These are phyloP conservation scores for Venturia nashicola DNA, from an alignment of 2,329 filamentous ascomycete species.

Conservation along the genomic window DNA sequence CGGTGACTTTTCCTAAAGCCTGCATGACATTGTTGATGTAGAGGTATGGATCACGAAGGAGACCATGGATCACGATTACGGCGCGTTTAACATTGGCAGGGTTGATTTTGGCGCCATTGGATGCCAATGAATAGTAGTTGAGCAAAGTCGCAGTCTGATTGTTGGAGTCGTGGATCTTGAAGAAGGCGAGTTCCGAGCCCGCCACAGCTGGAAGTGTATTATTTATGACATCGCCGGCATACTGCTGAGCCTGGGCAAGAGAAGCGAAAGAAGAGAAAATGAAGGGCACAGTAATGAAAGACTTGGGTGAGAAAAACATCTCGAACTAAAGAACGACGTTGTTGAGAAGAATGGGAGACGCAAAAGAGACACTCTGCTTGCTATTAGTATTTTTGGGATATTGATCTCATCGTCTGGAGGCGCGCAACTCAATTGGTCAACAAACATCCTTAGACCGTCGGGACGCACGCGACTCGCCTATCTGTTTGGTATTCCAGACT, in stretches of 20 bases:
- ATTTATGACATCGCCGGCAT: slow-evolving; percentile 5
- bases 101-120: not conserved
- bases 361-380: not conserved
- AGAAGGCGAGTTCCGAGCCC: slow-evolving; percentile 10
- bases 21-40: slow-evolving; percentile 11
- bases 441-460: not conserved
- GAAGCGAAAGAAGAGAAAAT: not conserved
- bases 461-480: not conserved
- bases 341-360: not conserved
- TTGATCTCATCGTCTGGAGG: not conserved
- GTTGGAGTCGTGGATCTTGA: slow-evolving; percentile 9
- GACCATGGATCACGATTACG: slow-evolving; percentile 10
- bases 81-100: slow-evolving; percentile 7
- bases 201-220: slow-evolving; percentile 7
- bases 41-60: slow-evolving; percentile 9
- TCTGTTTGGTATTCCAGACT: not conserved
- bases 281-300: not conserved
- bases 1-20: too few species aligned
- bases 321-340: not conserved
- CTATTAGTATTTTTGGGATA: not conserved
- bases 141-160: slow-evolving; percentile 9
- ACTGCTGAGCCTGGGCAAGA: slow-evolving; percentile 9
- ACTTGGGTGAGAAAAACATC: not conserved
- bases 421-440: not conserved
- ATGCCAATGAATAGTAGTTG: slow-evolving; percentile 10